phyloP scores from a whole-genome alignment of 2,329 filamentous ascomycete genomes.

The Beauveria sp. region DNA sequence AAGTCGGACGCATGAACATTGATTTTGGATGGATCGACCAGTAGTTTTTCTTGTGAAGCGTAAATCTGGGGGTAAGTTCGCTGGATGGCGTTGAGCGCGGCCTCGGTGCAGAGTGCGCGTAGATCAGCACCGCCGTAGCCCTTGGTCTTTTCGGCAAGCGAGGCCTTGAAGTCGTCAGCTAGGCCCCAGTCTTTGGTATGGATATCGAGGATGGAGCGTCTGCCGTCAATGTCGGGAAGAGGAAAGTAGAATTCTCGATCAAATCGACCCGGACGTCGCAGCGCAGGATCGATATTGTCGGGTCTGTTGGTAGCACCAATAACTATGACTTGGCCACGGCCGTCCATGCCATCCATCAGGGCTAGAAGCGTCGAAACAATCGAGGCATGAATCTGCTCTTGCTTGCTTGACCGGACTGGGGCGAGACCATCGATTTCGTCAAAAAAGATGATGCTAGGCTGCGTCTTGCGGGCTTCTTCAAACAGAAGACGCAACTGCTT shows the following conservation, averaged over 20 bases:
- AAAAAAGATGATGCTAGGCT: constrained; percentile 99
- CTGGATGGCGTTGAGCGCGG: constrained; percentile 90
- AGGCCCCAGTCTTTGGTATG: constrained; percentile 93
- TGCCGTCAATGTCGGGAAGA: constrained; percentile 70
- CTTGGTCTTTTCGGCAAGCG: constrained; percentile 82
- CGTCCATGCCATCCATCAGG: constrained; percentile 96
- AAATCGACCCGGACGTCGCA: constrained; percentile 87
- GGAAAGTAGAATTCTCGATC: constrained; percentile 98
- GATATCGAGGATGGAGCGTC: constrained; percentile 85
- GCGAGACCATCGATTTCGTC: constrained; percentile 97
- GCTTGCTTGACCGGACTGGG: constrained; percentile 92
- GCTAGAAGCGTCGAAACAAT: constrained; percentile 93
- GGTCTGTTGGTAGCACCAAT: constrained; percentile 98
- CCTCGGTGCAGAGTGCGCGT: constrained; percentile 89
- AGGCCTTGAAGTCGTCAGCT: constrained; percentile 68
- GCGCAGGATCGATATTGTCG: constrained; percentile 92
- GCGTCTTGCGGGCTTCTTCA: constrained; percentile 89
- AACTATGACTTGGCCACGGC: constrained; percentile 94
- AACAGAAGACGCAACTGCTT: constrained; percentile 89
- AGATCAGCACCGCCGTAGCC: constrained; percentile 95
- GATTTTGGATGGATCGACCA: constrained; percentile 80
- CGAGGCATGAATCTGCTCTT: constrained; percentile 96
- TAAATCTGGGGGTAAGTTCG: constrained; percentile 96
- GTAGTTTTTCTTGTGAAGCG: constrained; percentile 76
- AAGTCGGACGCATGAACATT: constrained; percentile 88